phyloP scores from a whole-genome alignment of 164 flowering plant species.

The Liquidambar formosana region DNA sequence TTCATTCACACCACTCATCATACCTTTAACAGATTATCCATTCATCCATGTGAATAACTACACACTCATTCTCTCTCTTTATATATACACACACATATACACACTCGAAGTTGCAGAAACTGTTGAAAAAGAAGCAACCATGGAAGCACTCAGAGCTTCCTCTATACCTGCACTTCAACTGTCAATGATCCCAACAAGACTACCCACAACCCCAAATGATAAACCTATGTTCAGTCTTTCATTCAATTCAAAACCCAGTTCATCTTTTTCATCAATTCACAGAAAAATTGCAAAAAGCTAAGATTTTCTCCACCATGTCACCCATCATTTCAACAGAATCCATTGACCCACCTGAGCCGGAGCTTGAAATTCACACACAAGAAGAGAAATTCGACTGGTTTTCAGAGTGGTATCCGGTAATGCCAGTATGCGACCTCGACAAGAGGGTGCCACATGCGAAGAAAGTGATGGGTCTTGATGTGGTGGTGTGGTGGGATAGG shows the following conservation, averaged over 20 bases:
- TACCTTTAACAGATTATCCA: no score
- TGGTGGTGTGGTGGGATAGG: conserved; percentile 96
- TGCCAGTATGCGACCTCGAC: conserved; percentile 81
- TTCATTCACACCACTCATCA: no score
- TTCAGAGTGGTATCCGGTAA: conserved; percentile 75
- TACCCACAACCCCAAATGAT: conserved; percentile 4
- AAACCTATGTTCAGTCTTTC: conserved; percentile 24
- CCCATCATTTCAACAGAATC: conserved; percentile 34
- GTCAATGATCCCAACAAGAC: conserved; percentile 17
- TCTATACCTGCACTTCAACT: conserved; percentile 21
- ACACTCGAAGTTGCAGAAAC: no score
- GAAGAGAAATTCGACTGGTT: conserved; percentile 77
- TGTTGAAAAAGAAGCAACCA: conserved; percentile 8
- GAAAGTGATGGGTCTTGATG: conserved; percentile 77
- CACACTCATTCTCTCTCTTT: no score
- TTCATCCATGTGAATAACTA: no score
- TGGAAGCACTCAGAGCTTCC: conserved; percentile 42
- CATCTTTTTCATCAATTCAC: conserved; percentile 16
- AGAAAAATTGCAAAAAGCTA: conserved; percentile 24
- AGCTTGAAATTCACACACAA: conserved; percentile 22
- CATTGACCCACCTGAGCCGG: conserved; percentile 28
- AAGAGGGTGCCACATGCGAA: conserved; percentile 81
- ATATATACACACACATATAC: no score
- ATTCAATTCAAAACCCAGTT: conserved; percentile 15
- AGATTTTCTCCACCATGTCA: conserved; percentile 31